These are phyloP conservation scores for Chlorella sorokiniana DNA, from an alignment of 139 green algal genomes.

Conservation along the genomic window DNA sequence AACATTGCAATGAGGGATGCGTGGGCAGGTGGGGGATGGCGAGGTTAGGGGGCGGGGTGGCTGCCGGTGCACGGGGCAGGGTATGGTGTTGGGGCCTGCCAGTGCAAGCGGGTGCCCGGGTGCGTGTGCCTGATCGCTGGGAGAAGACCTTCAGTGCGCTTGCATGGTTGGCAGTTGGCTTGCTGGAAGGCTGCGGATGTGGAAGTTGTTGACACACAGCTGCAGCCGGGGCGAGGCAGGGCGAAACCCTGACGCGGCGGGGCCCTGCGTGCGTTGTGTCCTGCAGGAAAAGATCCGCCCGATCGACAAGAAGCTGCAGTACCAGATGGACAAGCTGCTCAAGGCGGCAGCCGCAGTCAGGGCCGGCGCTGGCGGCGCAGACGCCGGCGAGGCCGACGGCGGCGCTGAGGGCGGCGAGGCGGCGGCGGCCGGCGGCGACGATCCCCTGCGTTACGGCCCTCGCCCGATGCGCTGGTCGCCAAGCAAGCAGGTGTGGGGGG, in stretches of 20 bases:
- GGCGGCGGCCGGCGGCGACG: constrained; percentile 42
- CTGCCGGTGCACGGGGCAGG: no score
- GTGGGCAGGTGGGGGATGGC: not conserved
- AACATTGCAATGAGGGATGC: not conserved
- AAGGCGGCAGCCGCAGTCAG: constrained; percentile 43
- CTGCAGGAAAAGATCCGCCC: constrained; percentile 84
- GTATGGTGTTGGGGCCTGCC: no score
- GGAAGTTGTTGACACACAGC: no score
- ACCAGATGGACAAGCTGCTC: constrained; percentile 97
- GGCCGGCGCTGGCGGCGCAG: not conserved
- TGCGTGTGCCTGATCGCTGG: no score
- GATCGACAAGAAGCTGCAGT: constrained; percentile 95
- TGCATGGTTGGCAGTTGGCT: no score
- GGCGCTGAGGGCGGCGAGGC: constrained; percentile 48
- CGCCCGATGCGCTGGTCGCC: constrained; percentile 78
- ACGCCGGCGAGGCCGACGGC: not conserved
- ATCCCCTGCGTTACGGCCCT: constrained; percentile 63
- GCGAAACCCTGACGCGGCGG: no score
- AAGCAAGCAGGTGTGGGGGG: constrained; percentile 38
- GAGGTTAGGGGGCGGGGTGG: no score
- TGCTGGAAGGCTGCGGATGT: no score
- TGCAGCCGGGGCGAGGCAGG: no score
- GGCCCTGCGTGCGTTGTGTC: not conserved
- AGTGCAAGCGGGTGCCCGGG: no score
- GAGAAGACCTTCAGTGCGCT: no score